Evolutionary conservation across 306 rosid species (phyloP), one percentile per base, ranked within the genome.

Genomic region (Glycine latifolia): DNA sequence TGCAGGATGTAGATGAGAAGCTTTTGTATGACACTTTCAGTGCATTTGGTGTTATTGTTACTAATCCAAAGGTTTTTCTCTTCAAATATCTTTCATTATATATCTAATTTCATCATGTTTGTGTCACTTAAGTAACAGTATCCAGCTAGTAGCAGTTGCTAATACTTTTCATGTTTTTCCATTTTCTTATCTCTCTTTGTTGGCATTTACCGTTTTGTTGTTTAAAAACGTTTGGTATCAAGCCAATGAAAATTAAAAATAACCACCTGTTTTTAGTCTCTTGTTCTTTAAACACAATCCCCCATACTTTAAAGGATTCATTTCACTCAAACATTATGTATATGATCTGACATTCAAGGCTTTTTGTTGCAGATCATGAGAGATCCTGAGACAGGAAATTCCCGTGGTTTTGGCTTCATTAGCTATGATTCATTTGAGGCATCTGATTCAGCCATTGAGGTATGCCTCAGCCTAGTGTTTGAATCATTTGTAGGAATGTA

Each of bases 391-490:
- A 91, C 99, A 0, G 99, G 99, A 72, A 96, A 93, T 79, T 93
- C 99, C 17, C 98, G 99, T 54, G 98, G 98, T 26, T 96, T 96
- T 89, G 99, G 99, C 81, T 96, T 93, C 85, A 90, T 96, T 72
- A 96, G 99, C 88, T 96, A 96, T 55, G 99, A 96, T 84, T 96
- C 98, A 20, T 96, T 96, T 58, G 99, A 96, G 83, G 99, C 99
- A 82, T 96, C 99, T 63, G 98, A 96, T 91, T 86, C 98, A 4
- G 99, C 99, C 37, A 96, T 96, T 77, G 99, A 96, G 97, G 99
- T 93, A 81, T 62, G 86, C 14, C 63, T 58, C 47, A 15, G 12
- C 56, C 55, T 73, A 14, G 39, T 75, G 7, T 78, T 78, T 62
- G 48, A 71, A 43, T 63, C 59, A 76, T 65, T 78, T 63, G 44